These are phyloP conservation scores for Acanthamoeba lenticulata DNA, from an alignment of 208 protist genomes.

Conservation along the genomic window DNA sequence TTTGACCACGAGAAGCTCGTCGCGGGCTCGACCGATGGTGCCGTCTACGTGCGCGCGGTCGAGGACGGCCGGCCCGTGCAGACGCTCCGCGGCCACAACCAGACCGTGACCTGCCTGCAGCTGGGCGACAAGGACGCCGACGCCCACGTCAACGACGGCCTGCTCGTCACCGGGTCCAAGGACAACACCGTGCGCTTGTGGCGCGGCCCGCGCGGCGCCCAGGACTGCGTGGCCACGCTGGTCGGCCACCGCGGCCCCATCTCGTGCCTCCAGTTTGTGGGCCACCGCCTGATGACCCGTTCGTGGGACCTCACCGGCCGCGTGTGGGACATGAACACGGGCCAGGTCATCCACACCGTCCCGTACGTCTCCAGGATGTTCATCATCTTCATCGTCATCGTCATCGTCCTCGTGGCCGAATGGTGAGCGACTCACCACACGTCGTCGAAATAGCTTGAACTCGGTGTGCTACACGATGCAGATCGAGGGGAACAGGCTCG, in stretches of 20 bases:
- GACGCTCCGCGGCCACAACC: neutral
- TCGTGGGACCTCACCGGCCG: slow-evolving; percentile 3
- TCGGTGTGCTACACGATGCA: neutral
- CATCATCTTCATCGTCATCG: too few species aligned
- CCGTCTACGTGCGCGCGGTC: slow-evolving; percentile 24
- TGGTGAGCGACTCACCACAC: too few species aligned
- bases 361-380: too few species aligned
- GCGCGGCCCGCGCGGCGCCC: neutral
- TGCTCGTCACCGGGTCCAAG: slow-evolving; percentile 10
- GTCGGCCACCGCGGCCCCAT: neutral
- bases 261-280: slow-evolving; percentile 9
- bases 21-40: neutral
- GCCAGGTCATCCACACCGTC: slow-evolving; percentile 22
- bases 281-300: slow-evolving; percentile 7
- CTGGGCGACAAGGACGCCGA: too few species aligned
- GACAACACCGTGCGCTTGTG: slow-evolving; percentile 9
- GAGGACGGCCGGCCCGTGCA: neutral
- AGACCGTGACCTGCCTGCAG: slow-evolving; percentile 21
- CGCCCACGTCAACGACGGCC: neutral
- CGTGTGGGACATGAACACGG: slow-evolving; percentile 48
- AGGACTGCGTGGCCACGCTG: neutral
- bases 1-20: neutral
- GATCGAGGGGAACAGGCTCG: neutral
- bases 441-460: too few species aligned
- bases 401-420: too few species aligned